Evolutionary conservation across 768 basidiomycete species (phyloP).

Genomic region (Myochromella boudieri): DNA sequence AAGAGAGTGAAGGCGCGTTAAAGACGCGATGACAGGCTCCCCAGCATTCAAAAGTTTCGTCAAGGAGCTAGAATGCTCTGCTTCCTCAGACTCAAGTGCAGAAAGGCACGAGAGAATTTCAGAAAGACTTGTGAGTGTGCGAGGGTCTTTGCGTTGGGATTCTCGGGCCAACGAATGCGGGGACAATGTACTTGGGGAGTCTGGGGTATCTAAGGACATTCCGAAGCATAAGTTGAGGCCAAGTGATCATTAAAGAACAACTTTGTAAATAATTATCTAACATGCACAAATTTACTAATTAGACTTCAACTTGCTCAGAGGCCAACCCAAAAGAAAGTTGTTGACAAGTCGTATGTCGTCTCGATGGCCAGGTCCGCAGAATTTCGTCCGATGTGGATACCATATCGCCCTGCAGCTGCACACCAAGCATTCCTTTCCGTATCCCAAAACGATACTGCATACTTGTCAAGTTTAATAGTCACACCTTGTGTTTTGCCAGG

Average conservation of each 20-base stretch:
- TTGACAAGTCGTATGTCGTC: slow-evolving; percentile 21
- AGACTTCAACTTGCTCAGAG: too few relatives aligned
- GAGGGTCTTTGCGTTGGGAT: slow-evolving; percentile 28
- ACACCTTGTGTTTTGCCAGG: slow-evolving; percentile 44
- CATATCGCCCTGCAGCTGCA: slow-evolving; percentile 50
- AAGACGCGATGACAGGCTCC: slow-evolving; percentile 61
- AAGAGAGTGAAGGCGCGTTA: slow-evolving; percentile 61
- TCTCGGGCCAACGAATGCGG: neutral
- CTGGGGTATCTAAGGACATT: slow-evolving; percentile 7
- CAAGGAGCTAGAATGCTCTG: slow-evolving; percentile 72
- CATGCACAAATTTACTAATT: neutral
- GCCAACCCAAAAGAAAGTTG: slow-evolving; percentile 29
- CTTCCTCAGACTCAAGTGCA: slow-evolving; percentile 73
- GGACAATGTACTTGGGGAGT: neutral
- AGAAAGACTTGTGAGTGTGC: slow-evolving; percentile 56
- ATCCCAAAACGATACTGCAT: slow-evolving; percentile 70
- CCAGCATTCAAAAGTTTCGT: slow-evolving; percentile 67
- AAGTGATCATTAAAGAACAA: too few relatives aligned
- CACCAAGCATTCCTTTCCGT: slow-evolving; percentile 43
- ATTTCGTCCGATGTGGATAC: slow-evolving; percentile 44
- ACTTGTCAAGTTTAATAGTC: slow-evolving; percentile 56
- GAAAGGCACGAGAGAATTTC: slow-evolving; percentile 79
- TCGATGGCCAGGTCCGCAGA: slow-evolving; percentile 28
- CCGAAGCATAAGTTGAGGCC: too few relatives aligned
- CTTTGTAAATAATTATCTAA: too few relatives aligned